Evolutionary conservation across 2,329 filamentous ascomycete genomes (phyloP).

Genomic region (Hypoxylon sp.): DNA sequence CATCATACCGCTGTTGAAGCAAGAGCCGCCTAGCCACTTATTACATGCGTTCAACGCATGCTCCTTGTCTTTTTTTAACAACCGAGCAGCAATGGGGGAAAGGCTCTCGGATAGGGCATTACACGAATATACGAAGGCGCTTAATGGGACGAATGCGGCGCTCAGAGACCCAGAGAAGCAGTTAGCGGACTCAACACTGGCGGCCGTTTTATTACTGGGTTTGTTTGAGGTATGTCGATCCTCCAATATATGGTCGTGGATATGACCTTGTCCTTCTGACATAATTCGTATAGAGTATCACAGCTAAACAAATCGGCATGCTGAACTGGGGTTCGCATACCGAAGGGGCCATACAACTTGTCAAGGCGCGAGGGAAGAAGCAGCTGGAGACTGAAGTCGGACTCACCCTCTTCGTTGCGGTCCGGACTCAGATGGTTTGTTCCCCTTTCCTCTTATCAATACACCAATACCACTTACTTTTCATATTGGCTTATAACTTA

Average conservation of each 20-base stretch:
- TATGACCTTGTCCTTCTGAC: conserved; percentile 15
- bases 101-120: conserved; percentile 61
- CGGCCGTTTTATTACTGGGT: conserved; percentile 71
- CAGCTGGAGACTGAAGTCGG: conserved; percentile 69
- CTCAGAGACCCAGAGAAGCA: conserved; percentile 65
- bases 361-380: conserved; percentile 69
- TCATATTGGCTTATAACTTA: conserved; percentile 3
- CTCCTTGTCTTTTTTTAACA: conserved; percentile 70
- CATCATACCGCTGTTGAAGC: conserved; percentile 68
- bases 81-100: conserved; percentile 59
- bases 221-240: conserved; percentile 67
- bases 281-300: conserved; percentile 60
- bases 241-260: not conserved
- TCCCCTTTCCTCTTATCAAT: not conserved
- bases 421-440: conserved; percentile 72
- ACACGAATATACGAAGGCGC: conserved; percentile 68
- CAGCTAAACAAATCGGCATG: conserved; percentile 67
- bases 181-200: conserved; percentile 70
- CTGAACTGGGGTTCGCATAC: conserved; percentile 74
- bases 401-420: conserved; percentile 69
- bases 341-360: conserved; percentile 74
- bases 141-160: conserved; percentile 67
- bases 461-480: not conserved
- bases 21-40: conserved; percentile 64
- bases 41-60: conserved; percentile 72